Evolutionary conservation across 208 protist species (phyloP), one percentile per base, ranked within the genome.

Genomic region (Leishmania tarentolae): DNA sequence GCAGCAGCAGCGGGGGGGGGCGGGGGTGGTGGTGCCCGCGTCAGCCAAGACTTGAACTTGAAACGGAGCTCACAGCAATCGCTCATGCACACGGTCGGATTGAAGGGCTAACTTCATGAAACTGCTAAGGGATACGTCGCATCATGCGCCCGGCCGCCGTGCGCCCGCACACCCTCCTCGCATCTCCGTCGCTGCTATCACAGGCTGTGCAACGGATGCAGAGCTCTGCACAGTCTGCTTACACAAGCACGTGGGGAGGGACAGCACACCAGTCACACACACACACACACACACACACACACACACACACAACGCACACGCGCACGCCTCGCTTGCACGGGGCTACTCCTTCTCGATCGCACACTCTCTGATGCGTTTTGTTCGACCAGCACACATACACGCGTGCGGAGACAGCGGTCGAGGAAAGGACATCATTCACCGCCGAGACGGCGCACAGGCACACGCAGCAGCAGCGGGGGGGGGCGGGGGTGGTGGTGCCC

Each of bases 101-200:
- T 82, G 79, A 82, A 82, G 79, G 79, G 79, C 79, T 82, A 82
- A 82, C 79, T 82, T 82, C 79, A 82, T 19, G 3, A 52, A 42
- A 72, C 35, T 72, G 66, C 40, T 47, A 50, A 72, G n/a, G 13
- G 5, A 53, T 37, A 15, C 11, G 77, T 79, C 77, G 79, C 85
- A 85, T 88, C 85, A 84, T 75, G 15, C 44, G 84, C 61, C n/a
- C n/a, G 24, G 53, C 8, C 50, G 15, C 40, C 31, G 42, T 50
- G 3, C 17, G 28, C 46, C 42, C 44, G 15, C 72, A 56, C 72
- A 19, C 44, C 46, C 50, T 8, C 72, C 19, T 17, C 35, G 63
- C 63, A 42, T 86, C 82, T 86, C 77, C 82, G 82, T 75, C 75
- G 28, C 76, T 81, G 75, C 70, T 85, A 85, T 85, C 82, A 74